Evolutionary conservation across 2,329 filamentous ascomycete genomes (phyloP).

Genomic region (Alternaria triticina): DNA sequence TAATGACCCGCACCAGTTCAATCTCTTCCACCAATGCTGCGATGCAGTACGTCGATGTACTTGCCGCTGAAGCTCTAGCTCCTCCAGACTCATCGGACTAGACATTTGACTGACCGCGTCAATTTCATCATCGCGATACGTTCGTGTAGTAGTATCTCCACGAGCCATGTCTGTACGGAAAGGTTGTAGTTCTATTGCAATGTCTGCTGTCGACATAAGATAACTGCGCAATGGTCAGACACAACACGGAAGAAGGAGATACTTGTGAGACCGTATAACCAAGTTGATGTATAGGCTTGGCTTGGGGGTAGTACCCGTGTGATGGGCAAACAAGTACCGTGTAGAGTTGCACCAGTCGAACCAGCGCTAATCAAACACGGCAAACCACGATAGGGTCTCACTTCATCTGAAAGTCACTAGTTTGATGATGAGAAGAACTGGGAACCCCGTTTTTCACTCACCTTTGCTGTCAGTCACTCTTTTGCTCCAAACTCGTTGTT

Average conservation of each 20-base stretch:
- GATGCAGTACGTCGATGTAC: constrained; percentile 10
- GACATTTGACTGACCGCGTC: constrained; percentile 17
- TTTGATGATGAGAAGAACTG: not conserved
- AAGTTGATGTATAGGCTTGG: not conserved
- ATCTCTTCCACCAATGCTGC: constrained; percentile 2
- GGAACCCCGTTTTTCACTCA: not conserved
- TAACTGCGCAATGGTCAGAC: constrained; percentile 5
- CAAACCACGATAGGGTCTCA: not conserved
- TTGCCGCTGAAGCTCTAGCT: not conserved
- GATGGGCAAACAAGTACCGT: not conserved
- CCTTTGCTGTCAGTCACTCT: not conserved
- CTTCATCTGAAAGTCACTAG: not conserved
- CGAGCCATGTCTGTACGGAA: not conserved
- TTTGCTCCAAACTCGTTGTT: not conserved
- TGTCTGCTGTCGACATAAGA: constrained; percentile 1
- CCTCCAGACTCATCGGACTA: constrained; percentile 6
- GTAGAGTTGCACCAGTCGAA: not conserved
- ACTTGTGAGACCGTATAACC: not conserved
- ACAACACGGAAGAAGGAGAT: not conserved
- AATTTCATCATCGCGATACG: constrained; percentile 14
- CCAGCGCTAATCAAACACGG: not conserved
- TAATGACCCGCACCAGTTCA: constrained; percentile 4
- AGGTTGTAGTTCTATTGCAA: constrained; percentile 7
- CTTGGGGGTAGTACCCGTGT: not conserved
- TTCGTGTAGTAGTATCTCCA: not conserved